Percentiles rank a stretch among this genome's conserved stretches.
These are phyloP conservation scores for Asterophora parasitica DNA, from an alignment of 768 basidiomycete species.

Conservation along the genomic window DNA sequence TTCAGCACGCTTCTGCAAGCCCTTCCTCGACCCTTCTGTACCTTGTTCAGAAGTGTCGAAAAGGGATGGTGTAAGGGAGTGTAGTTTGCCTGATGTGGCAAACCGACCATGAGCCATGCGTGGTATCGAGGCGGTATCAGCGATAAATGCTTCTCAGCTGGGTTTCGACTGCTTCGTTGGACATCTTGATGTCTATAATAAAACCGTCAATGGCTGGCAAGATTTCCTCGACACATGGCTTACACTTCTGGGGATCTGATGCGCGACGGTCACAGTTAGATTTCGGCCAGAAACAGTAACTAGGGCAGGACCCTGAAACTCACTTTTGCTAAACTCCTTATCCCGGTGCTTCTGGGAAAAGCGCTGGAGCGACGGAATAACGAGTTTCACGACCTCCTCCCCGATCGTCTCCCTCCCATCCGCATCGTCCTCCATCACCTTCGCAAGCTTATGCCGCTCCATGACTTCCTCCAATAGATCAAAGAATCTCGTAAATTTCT, in stretches of 20 bases:
- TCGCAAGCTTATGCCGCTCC: slow-evolving; percentile 67
- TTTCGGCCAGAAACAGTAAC: not conserved
- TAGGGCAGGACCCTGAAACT: slow-evolving; percentile 21
- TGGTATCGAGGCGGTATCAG: slow-evolving; percentile 10
- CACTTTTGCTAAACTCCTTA: slow-evolving; percentile 85
- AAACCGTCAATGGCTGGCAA: not conserved
- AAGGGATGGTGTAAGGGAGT: no score
- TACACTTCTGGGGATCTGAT: slow-evolving; percentile 70
- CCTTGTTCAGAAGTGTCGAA: no score
- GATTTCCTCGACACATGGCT: slow-evolving; percentile 18
- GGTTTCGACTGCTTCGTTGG: slow-evolving; percentile 67
- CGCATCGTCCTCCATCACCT: slow-evolving; percentile 66
- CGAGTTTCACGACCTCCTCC: slow-evolving; percentile 74
- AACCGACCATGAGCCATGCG: no score
- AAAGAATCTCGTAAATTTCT: slow-evolving; percentile 80
- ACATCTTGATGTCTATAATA: slow-evolving; percentile 73
- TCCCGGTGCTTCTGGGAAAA: slow-evolving; percentile 74
- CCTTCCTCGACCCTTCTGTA: no score
- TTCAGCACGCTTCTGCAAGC: no score
- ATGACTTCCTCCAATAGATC: slow-evolving; percentile 75
- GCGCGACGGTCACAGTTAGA: slow-evolving; percentile 6
- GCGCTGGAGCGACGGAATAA: slow-evolving; percentile 68
- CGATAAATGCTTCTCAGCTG: slow-evolving; percentile 63
- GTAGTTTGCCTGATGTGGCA: no score
- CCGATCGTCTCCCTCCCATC: slow-evolving; percentile 53